A percentile compares a stretch with the other conserved stretches of the same genome.
These are phyloP conservation scores for Viola pubescens DNA, from an alignment of 441 rosid species.

Conservation along the genomic window DNA sequence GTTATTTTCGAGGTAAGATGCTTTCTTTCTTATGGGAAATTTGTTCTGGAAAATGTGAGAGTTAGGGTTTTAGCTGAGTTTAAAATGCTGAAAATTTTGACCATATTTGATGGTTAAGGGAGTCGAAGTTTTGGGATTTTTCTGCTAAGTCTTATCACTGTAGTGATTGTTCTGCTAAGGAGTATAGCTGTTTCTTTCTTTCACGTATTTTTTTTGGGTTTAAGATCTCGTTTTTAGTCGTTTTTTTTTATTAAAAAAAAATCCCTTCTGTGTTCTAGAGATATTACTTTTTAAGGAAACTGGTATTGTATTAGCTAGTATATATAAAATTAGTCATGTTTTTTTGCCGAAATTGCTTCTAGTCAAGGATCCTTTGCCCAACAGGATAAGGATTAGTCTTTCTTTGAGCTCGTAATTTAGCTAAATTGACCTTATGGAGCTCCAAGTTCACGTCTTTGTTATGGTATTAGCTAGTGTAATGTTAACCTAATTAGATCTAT, in stretches of 20 bases:
- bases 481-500: slow-evolving; percentile 24
- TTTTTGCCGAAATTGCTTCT: background rate
- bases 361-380: slow-evolving; percentile 6
- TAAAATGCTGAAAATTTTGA: too few relatives aligned
- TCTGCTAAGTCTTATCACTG: slow-evolving; percentile 9
- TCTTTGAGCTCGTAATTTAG: slow-evolving; percentile 9
- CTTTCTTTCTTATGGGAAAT: background rate
- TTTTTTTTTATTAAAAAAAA: background rate
- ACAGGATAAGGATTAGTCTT: background rate
- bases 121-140: slow-evolving; percentile 8
- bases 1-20: slow-evolving; percentile 46
- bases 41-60: slow-evolving; percentile 5
- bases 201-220: background rate
- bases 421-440: slow-evolving; percentile 19
- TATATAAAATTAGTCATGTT: too few relatives aligned
- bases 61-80: slow-evolving; percentile 24
- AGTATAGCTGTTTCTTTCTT: background rate
- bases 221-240: background rate
- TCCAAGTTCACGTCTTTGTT: slow-evolving; percentile 9
- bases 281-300: slow-evolving; percentile 8
- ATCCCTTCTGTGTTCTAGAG: background rate
- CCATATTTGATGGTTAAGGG: slow-evolving; percentile 6
- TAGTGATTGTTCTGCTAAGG: background rate
- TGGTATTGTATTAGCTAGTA: background rate
- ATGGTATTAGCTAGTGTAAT: slow-evolving; percentile 10